Conservation (phyloP, 2,329 filamentous ascomycete genomes). For the Penicillium sp. region DNA sequence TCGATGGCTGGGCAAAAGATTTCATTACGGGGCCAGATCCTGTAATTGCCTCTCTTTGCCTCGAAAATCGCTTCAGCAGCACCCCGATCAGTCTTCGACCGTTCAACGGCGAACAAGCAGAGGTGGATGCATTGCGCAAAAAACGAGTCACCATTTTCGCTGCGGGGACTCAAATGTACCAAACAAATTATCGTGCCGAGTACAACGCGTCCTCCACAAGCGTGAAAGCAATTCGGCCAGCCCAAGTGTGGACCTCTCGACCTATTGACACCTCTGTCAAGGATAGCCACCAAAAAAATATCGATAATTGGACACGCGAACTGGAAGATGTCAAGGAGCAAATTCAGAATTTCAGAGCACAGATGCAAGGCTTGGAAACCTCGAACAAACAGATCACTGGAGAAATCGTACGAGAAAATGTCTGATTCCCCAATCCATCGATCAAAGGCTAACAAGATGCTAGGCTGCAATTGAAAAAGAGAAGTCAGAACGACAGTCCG, state of each 20-base stretch:
- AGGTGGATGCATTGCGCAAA: conserved; percentile 60
- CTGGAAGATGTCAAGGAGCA: conserved; percentile 30
- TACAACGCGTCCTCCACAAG: conserved; percentile 70
- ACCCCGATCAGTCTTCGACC: conserved; percentile 60
- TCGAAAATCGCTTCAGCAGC: conserved; percentile 61
- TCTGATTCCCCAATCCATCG: neutral
- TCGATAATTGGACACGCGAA: conserved; percentile 39
- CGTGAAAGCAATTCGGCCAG: conserved; percentile 55
- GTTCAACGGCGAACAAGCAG: conserved; percentile 50
- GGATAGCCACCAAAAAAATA: conserved; percentile 51
- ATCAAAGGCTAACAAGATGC: neutral
- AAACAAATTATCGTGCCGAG: conserved; percentile 65
- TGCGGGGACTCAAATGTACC: conserved; percentile 59
- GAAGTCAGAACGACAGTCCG: conserved; percentile 63
- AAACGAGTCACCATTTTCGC: conserved; percentile 62
- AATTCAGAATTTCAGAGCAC: conserved; percentile 25
- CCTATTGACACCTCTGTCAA: conserved; percentile 60
- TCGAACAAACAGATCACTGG: conserved; percentile 23
- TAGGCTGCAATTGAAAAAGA: conserved; percentile 43
- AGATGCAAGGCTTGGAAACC: conserved; percentile 18
- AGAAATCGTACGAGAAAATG: conserved; percentile 39
- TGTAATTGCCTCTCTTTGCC: conserved; percentile 83
- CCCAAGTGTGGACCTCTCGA: conserved; percentile 69
- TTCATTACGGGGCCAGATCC: conserved; percentile 72
- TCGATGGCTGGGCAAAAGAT: conserved; percentile 76